Evolutionary conservation across 306 rosid species (phyloP).

Genomic region (Alnus rubra): DNA sequence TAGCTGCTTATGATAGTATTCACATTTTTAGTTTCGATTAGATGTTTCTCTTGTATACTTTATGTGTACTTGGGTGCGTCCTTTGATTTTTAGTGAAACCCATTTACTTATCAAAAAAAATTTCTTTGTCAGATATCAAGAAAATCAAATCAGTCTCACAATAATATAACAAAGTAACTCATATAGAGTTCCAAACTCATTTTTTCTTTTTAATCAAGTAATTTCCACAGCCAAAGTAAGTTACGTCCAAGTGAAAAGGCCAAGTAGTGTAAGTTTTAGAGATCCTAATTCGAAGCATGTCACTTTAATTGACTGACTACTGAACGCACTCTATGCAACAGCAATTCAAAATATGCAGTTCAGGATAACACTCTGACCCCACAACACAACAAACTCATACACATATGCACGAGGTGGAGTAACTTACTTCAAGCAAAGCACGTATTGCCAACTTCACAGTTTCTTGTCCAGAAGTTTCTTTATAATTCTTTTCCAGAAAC

Average conservation of each 20-base stretch:
- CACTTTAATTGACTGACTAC: background rate
- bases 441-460: slow-evolving; percentile 60
- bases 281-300: background rate
- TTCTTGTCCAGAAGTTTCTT: slow-evolving; percentile 58
- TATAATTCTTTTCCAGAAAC: slow-evolving; percentile 59
- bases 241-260: background rate
- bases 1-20: too few relatives aligned
- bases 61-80: too few relatives aligned
- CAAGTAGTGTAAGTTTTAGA: background rate
- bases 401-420: background rate
- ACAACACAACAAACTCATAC: background rate
- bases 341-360: background rate
- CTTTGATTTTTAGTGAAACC: too few relatives aligned
- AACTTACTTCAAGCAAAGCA: slow-evolving; percentile 55
- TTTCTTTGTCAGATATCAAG: background rate
- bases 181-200: background rate
- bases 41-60: too few relatives aligned
- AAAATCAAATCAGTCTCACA: background rate
- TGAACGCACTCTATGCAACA: background rate
- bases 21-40: too few relatives aligned
- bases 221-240: background rate
- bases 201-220: background rate
- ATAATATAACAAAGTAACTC: background rate
- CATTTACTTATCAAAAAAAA: background rate
- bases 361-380: background rate